Percentiles rank a stretch among this genome's conserved stretches.
Conservation (phyloP, 345 rosid species). For the Punica granatum region DNA sequence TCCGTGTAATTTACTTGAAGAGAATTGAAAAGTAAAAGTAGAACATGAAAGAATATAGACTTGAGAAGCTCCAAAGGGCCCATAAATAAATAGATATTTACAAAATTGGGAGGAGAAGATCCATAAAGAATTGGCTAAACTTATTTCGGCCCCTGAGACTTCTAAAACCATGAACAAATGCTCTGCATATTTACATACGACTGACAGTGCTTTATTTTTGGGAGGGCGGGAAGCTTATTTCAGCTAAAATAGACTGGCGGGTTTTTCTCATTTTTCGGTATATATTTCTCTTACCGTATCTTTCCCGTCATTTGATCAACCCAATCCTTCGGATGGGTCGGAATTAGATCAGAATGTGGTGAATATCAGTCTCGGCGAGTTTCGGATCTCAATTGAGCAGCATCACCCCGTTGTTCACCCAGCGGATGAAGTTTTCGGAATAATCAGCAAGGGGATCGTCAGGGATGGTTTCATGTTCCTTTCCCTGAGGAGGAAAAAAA, state of each 20-base stretch:
- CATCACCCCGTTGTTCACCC: conserved; percentile 65
- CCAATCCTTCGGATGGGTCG: conserved; percentile 53
- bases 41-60: too few species aligned
- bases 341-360: conserved; percentile 8
- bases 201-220: background rate
- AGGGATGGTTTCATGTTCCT: conserved; percentile 14
- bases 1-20: too few species aligned
- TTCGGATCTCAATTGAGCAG: conserved; percentile 19
- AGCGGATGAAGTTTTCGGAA: conserved; percentile 42
- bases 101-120: conserved; percentile 5
- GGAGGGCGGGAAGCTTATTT: background rate
- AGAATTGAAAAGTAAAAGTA: too few species aligned
- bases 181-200: conserved; percentile 9
- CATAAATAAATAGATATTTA: conserved; percentile 5
- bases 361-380: background rate
- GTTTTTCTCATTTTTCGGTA: background rate
- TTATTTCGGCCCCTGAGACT: background rate
- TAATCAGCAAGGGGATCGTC: conserved; percentile 20
- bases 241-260: background rate
- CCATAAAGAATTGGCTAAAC: conserved; percentile 8
- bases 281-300: background rate
- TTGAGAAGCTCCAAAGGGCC: background rate
- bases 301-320: conserved; percentile 1
- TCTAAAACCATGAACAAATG: background rate
- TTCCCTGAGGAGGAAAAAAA: conserved; percentile 28